Evolutionary conservation across 148 eudicot species (phyloP).

Genomic region (Camellia sinensis): DNA sequence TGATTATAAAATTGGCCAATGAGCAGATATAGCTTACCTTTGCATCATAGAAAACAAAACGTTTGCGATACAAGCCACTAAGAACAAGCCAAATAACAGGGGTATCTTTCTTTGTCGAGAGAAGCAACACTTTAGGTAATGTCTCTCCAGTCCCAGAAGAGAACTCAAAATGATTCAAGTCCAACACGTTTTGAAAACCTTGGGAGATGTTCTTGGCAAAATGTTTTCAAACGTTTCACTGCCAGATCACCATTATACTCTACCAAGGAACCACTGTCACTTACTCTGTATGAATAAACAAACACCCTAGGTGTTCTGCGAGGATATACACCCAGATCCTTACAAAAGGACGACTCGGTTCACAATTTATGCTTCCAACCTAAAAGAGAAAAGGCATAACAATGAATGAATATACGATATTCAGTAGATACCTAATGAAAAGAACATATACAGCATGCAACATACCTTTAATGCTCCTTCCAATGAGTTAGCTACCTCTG

Average conservation of each 20-base stretch:
- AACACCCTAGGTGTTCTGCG: slow-evolving; percentile 57
- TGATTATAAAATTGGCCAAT: not conserved
- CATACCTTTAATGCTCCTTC: slow-evolving; percentile 80
- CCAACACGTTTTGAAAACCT: slow-evolving; percentile 63
- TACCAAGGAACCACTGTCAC: slow-evolving; percentile 63
- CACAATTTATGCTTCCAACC: slow-evolving; percentile 84
- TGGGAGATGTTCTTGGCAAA: slow-evolving; percentile 80
- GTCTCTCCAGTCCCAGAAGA: too few species aligned
- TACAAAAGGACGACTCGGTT: slow-evolving; percentile 62
- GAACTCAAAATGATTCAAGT: slow-evolving; percentile 20
- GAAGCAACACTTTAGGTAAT: too few species aligned
- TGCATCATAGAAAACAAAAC: slow-evolving; percentile 63
- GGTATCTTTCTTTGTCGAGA: too few species aligned
- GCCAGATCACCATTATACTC: slow-evolving; percentile 72
- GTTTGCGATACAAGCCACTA: too few species aligned
- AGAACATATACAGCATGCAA: not conserved
- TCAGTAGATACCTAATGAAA: not conserved
- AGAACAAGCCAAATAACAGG: too few species aligned
- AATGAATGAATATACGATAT: not conserved
- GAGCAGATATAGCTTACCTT: slow-evolving; percentile 44
- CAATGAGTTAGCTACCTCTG: slow-evolving; percentile 57
- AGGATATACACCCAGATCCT: slow-evolving; percentile 56
- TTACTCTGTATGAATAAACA: slow-evolving; percentile 62
- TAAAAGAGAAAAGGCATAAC: slow-evolving; percentile 24
- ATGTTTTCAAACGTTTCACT: slow-evolving; percentile 56